Conservation (phyloP, 2,329 filamentous ascomycete genomes). For the Sporothrix pallida region DNA sequence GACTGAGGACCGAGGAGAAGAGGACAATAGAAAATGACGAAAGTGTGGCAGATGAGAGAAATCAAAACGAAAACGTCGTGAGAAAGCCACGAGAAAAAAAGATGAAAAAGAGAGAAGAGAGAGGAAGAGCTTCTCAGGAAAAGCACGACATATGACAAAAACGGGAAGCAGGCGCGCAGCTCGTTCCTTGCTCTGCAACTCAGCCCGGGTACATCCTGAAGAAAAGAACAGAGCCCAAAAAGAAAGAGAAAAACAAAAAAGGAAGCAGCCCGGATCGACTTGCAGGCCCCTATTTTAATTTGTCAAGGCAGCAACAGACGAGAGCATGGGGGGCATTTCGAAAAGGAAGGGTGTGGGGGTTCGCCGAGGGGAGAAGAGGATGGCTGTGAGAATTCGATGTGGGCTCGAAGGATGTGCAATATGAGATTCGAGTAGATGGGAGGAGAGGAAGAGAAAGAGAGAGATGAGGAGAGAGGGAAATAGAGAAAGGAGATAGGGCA, state of each 20-base stretch:
- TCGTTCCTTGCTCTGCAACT: conserved; percentile 2
- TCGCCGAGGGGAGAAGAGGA: background rate
- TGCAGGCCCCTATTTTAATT: conserved; percentile 29
- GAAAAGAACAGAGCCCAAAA: background rate
- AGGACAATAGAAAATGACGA: background rate
- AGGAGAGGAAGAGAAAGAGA: background rate
- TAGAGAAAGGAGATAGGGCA: background rate
- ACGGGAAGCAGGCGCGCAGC: background rate
- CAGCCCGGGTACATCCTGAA: background rate
- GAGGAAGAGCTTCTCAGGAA: background rate
- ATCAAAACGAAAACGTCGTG: background rate
- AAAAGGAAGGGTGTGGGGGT: conserved; percentile 14
- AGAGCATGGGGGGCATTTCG: conserved; percentile 16
- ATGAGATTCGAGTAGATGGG: too few relatives aligned
- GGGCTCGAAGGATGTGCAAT: background rate
- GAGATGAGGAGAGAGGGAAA: background rate
- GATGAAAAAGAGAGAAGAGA: background rate
- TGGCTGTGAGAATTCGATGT: background rate
- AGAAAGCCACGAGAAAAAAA: background rate
- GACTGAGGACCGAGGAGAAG: background rate
- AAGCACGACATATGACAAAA: background rate
- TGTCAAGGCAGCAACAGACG: conserved; percentile 31
- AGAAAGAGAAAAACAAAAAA: background rate
- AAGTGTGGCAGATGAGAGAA: background rate
- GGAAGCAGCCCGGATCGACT: background rate